phyloP scores from a whole-genome alignment of 78 protist genomes.

The Dictyostelium brefeldianum region DNA sequence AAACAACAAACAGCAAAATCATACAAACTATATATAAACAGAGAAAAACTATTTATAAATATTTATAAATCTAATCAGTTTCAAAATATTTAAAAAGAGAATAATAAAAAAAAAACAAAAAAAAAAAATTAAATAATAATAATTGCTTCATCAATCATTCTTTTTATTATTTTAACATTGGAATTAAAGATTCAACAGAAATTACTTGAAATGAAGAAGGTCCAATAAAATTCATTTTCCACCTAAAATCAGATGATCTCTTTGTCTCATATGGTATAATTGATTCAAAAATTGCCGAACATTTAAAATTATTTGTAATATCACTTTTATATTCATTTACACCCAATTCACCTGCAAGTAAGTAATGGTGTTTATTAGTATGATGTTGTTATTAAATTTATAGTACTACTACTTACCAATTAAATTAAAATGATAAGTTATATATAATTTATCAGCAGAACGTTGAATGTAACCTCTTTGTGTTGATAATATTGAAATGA shows the following conservation, averaged over 20 bases:
- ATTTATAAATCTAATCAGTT: neutral
- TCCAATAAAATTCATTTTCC: constrained; percentile 5
- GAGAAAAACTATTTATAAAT: neutral
- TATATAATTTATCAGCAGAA: neutral
- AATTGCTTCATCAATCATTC: neutral
- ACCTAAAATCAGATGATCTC: neutral
- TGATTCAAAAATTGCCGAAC: neutral
- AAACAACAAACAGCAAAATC: neutral
- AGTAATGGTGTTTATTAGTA: neutral
- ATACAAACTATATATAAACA: neutral
- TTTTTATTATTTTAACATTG: neutral
- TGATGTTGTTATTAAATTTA: neutral
- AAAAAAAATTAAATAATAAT: neutral
- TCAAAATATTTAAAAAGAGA: neutral
- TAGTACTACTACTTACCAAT: neutral
- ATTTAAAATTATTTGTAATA: neutral
- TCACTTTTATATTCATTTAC: neutral
- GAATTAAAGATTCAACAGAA: neutral
- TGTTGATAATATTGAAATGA: neutral
- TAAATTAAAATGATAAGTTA: constrained; percentile 6
- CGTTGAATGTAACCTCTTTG: neutral
- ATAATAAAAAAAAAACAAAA: neutral
- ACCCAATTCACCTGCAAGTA: neutral
- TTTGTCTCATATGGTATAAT: neutral
- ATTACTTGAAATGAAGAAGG: neutral